Percentiles rank a stretch among this genome's conserved stretches.
Evolutionary conservation across 192 early-diverging fungal genomes (phyloP).

Genomic region (Coemansia interrupta): DNA sequence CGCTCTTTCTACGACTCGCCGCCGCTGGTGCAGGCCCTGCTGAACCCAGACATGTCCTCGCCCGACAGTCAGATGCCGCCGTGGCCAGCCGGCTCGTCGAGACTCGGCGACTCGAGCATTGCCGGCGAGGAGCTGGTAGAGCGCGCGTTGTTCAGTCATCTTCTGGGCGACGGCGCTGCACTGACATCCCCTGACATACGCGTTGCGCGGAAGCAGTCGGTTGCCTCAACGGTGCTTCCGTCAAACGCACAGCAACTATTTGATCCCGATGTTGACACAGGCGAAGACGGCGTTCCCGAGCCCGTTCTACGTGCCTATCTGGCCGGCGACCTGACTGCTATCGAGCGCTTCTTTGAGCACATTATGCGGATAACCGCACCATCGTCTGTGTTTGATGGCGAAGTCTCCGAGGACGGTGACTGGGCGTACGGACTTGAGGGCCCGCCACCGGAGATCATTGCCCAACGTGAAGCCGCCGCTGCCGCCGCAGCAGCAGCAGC

Average conservation of each 20-base stretch:
- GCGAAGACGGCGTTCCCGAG: slow-evolving; percentile 42
- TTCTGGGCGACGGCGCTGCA: slow-evolving; percentile 49
- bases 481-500: neutral
- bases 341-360: slow-evolving; percentile 51
- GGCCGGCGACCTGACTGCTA: slow-evolving; percentile 39
- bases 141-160: slow-evolving; percentile 31
- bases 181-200: slow-evolving; percentile 21
- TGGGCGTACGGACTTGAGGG: slow-evolving; percentile 48
- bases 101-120: slow-evolving; percentile 9
- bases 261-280: slow-evolving; percentile 29
- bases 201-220: slow-evolving; percentile 21
- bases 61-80: slow-evolving; percentile 2
- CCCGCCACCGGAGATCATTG: slow-evolving; percentile 32
- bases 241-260: slow-evolving; percentile 17
- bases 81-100: slow-evolving; percentile 7
- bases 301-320: slow-evolving; percentile 46
- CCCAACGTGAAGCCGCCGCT: slow-evolving; percentile 15
- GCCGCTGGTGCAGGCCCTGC: slow-evolving; percentile 33
- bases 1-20: slow-evolving; percentile 38
- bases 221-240: slow-evolving; percentile 6
- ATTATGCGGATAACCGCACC: slow-evolving; percentile 46
- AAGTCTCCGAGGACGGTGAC: slow-evolving; percentile 41
- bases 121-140: slow-evolving; percentile 31
- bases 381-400: slow-evolving; percentile 38
- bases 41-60: slow-evolving; percentile 10